phyloP scores from a whole-genome alignment of 805 yeast species.

The Kodamaea sagamina region DNA sequence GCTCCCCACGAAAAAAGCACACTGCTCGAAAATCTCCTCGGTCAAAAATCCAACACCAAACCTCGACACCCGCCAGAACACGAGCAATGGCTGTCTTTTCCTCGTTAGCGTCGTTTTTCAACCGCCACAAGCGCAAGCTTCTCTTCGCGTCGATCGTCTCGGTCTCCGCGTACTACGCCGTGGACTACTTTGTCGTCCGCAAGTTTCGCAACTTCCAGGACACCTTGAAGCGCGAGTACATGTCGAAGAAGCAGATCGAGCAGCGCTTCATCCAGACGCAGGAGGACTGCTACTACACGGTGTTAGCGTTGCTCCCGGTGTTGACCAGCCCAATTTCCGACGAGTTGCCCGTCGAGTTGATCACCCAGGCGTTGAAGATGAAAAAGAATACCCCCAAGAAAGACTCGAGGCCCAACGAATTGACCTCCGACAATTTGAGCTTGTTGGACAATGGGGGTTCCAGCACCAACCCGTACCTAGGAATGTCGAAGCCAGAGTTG shows the following conservation, averaged over 20 bases:
- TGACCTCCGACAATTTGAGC: constrained; percentile 44
- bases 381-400: constrained; percentile 42
- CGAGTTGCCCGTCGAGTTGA: constrained; percentile 67
- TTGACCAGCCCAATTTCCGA: constrained; percentile 64
- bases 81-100: constrained; percentile 41
- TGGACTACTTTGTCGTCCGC: constrained; percentile 41
- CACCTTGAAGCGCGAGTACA: constrained; percentile 41
- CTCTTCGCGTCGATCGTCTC: constrained; percentile 35
- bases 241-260: constrained; percentile 56
- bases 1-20: not conserved
- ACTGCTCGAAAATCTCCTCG: constrained; percentile 9
- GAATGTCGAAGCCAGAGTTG: constrained; percentile 50
- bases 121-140: constrained; percentile 41
- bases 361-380: constrained; percentile 67
- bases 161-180: constrained; percentile 37
- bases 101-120: constrained; percentile 41
- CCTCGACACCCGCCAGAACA: not conserved
- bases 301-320: constrained; percentile 79
- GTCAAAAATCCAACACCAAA: constrained; percentile 8
- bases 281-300: constrained; percentile 82
- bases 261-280: constrained; percentile 90
- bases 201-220: constrained; percentile 43
- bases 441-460: constrained; percentile 32
- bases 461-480: constrained; percentile 26
- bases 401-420: constrained; percentile 18